A percentile compares a stretch with the other conserved stretches of the same genome.
Conservation (phyloP, 352 stramenopile genomes). For the Globisporangium parvum region DNA sequence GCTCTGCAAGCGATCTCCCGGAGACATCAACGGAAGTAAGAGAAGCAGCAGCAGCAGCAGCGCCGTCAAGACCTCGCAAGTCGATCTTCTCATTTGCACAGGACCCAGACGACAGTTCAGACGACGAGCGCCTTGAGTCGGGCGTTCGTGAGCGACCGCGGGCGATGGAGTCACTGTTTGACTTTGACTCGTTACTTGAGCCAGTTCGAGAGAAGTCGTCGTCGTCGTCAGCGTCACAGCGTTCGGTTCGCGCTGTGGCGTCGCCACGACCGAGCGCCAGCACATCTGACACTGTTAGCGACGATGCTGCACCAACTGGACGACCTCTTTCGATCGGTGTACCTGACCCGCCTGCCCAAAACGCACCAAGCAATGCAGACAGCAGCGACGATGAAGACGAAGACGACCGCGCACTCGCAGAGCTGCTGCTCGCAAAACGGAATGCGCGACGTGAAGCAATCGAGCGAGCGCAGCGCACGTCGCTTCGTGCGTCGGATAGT, state of each 20-base stretch:
- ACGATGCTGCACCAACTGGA: neutral
- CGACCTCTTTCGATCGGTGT: neutral
- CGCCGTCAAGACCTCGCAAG: neutral
- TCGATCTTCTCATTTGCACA: slow-evolving; percentile 29
- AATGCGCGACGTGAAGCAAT: slow-evolving; percentile 5
- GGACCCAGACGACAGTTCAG: too few species aligned
- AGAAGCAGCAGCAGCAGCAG: neutral
- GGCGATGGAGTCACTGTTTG: slow-evolving; percentile 25
- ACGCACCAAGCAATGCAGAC: neutral
- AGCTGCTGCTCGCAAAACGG: slow-evolving; percentile 10
- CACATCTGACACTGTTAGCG: too few species aligned
- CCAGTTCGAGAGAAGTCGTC: neutral
- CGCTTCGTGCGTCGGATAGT: neutral
- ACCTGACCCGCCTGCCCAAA: too few species aligned
- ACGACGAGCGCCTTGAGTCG: neutral
- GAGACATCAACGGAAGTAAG: neutral
- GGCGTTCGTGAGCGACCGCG: neutral
- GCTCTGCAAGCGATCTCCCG: too few species aligned
- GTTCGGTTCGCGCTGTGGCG: neutral
- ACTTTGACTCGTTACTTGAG: slow-evolving; percentile 49
- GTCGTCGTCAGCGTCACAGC: neutral
- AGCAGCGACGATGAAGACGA: neutral
- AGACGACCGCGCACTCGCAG: slow-evolving; percentile 3
- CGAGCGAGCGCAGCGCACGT: slow-evolving; percentile 1
- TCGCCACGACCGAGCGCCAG: too few species aligned